A percentile compares a stretch with the other conserved stretches of the same genome.
These are phyloP conservation scores for Penicillium palitans DNA, from an alignment of 2,329 filamentous ascomycete genomes.

Conservation along the genomic window DNA sequence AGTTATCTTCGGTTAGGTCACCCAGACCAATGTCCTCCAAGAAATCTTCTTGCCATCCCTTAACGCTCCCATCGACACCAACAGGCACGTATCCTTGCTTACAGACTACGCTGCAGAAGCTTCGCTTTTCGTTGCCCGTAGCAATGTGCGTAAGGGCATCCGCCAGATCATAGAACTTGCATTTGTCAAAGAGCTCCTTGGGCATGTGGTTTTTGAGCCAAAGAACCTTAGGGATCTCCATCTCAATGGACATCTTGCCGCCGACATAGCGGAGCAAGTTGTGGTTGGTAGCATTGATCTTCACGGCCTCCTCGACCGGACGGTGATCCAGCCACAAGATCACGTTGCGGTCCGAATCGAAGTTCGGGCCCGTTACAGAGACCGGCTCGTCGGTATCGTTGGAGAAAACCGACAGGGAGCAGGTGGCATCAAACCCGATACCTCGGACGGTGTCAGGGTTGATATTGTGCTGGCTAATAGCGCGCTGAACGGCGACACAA, in stretches of 20 bases:
- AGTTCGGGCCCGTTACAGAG: conserved; percentile 84
- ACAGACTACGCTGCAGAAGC: conserved; percentile 94
- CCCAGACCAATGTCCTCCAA: conserved; percentile 80
- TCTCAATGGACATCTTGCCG: conserved; percentile 98
- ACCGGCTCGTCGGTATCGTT: conserved; percentile 88
- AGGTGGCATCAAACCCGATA: conserved; percentile 98
- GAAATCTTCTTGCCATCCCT: conserved; percentile 98
- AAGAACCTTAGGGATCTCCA: conserved; percentile 97
- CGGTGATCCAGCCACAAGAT: conserved; percentile 97
- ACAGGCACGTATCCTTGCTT: conserved; percentile 97
- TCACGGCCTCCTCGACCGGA: conserved; percentile 82
- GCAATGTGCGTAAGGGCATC: conserved; percentile 94
- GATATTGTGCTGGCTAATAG: conserved; percentile 77
- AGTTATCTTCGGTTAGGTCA: conserved; percentile 81
- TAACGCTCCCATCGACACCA: conserved; percentile 95
- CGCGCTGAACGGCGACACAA: conserved; percentile 80
- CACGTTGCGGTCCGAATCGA: conserved; percentile 88
- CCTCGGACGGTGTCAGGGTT: conserved; percentile 75
- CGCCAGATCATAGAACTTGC: conserved; percentile 94
- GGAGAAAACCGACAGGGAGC: conserved; percentile 88
- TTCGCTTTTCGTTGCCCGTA: conserved; percentile 85
- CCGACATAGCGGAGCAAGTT: conserved; percentile 94
- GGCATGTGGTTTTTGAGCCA: conserved; percentile 99
- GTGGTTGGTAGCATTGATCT: conserved; percentile 90
- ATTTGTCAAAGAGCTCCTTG: conserved; percentile 79